Base-by-base conservation (phyloP, 352 stramenopile genomes). In the Blastocystis sp. region DNA sequence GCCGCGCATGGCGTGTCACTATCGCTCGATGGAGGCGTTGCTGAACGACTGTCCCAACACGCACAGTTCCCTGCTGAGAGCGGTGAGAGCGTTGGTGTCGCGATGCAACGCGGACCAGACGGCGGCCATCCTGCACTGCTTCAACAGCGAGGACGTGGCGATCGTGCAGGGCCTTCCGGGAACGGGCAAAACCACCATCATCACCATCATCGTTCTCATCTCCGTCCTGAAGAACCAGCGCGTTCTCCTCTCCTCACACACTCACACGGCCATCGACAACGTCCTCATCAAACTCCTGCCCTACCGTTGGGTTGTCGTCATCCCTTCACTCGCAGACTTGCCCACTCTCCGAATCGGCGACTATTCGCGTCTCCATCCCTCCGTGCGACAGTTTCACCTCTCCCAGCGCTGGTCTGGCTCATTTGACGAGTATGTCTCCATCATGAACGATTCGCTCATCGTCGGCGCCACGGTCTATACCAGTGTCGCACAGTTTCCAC, bases 401-500 rank as follows among this genome's bases (percentile, higher is more conserved):
- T 52, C 45, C 68, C 11, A 66, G 21, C 45, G 59, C 3, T 84
- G 74, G 74, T 66, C 54, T 28, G 74, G 74, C 11, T 6, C 21
- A 3, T 84, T 84, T 24, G 74, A 69, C 42, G 57, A 62, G 40
- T 84, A 84, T 45, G 45, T 17, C 70, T 61, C 79, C 48, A 66
- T 80, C 38, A 65, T 65, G n/a, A 57, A 68, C 9, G 17, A 24
- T 11, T 43, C 7, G 0, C 4, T 43, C 7, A 68, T 88, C 52
- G 34, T 88, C 24, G 78, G 60, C n/a, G 64, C 64, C 21, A 88
- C 78, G 1, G 78, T 88, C 11, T 88, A 77, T 42, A 79, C 78
- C 28, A 88, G 52, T 48, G 40, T 88, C 11, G 42, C 42, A 21
- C 64, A 88, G 57, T 79, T 94, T 3, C 80, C 94, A 21, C 54